These are phyloP conservation scores for Paraconiothyrium brasiliense DNA, from an alignment of 2,329 filamentous ascomycete species.

Conservation along the genomic window DNA sequence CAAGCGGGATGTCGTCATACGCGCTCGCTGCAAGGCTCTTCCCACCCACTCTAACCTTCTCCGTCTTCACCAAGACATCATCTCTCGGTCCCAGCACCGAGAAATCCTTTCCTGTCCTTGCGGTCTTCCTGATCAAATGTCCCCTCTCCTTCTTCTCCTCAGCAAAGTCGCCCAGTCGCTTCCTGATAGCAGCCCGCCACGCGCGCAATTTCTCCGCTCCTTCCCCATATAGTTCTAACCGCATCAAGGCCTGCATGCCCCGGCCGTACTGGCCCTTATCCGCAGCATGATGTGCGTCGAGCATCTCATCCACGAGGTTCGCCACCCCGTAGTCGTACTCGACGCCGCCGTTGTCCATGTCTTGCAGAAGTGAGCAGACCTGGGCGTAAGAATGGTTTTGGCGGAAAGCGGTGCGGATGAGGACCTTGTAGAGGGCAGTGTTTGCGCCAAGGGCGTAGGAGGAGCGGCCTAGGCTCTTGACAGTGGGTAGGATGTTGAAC, in stretches of 20 bases:
- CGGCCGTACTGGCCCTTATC: conserved; percentile 36
- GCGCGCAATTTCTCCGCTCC: conserved; percentile 38
- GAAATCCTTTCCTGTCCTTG: not conserved
- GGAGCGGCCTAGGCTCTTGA: conserved; percentile 73
- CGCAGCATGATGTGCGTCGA: conserved; percentile 36
- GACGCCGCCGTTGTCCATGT: conserved; percentile 73
- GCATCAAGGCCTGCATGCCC: conserved; percentile 42
- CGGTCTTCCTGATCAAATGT: not conserved
- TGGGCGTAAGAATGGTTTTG: conserved; percentile 66
- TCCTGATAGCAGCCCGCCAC: conserved; percentile 43
- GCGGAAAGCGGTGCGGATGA: conserved; percentile 70
- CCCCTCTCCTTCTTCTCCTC: conserved; percentile 18
- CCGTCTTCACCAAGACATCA: not conserved
- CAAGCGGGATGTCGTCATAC: conserved; percentile 4
- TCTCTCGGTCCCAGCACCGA: not conserved
- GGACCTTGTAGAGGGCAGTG: conserved; percentile 73
- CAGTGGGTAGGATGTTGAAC: conserved; percentile 69
- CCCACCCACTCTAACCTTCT: not conserved
- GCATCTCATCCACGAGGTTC: conserved; percentile 48
- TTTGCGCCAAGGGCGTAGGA: conserved; percentile 77
- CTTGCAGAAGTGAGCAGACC: conserved; percentile 66
- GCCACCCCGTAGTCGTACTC: conserved; percentile 63
- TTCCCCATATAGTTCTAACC: conserved; percentile 47
- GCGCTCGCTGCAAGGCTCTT: not conserved
- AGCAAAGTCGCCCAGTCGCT: conserved; percentile 39